Evolutionary conservation across 805 yeast species (phyloP).

Genomic region (Yamadazyma philogaea): DNA sequence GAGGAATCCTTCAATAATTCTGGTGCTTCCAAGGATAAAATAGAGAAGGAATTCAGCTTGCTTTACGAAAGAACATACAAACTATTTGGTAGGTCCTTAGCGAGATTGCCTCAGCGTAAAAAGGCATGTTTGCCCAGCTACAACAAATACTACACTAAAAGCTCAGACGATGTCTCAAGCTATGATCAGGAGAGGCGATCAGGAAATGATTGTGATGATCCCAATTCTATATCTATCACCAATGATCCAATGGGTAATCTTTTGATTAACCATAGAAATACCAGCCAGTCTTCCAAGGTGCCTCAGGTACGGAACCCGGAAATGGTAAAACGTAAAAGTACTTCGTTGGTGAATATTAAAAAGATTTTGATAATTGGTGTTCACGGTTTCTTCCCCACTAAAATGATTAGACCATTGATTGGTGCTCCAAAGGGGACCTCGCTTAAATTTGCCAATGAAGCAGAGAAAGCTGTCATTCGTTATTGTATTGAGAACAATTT

Average conservation of each 20-base stretch:
- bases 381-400: constrained; percentile 94
- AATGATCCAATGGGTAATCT: constrained; percentile 42
- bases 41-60: constrained; percentile 31
- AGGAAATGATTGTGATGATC: constrained; percentile 29
- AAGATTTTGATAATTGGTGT: constrained; percentile 84
- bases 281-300: constrained; percentile 8
- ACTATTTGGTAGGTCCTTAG: constrained; percentile 36
- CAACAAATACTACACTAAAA: constrained; percentile 25
- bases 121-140: constrained; percentile 40
- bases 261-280: constrained; percentile 29
- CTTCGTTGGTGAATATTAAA: constrained; percentile 36
- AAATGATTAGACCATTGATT: constrained; percentile 75
- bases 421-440: constrained; percentile 99
- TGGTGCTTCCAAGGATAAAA: constrained; percentile 16
- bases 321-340: constrained; percentile 25
- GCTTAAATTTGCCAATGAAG: constrained; percentile 82
- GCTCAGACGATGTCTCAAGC: constrained; percentile 7
- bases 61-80: constrained; percentile 35
- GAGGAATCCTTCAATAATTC: constrained; percentile 12
- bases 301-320: constrained; percentile 10
- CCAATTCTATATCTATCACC: constrained; percentile 34
- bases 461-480: constrained; percentile 68
- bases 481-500: constrained; percentile 51
- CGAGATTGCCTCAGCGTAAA: constrained; percentile 34
- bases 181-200: constrained; percentile 21